Evolutionary conservation across 495 filamentous ascomycete genomes (phyloP).

Genomic region (Collariella sp.): DNA sequence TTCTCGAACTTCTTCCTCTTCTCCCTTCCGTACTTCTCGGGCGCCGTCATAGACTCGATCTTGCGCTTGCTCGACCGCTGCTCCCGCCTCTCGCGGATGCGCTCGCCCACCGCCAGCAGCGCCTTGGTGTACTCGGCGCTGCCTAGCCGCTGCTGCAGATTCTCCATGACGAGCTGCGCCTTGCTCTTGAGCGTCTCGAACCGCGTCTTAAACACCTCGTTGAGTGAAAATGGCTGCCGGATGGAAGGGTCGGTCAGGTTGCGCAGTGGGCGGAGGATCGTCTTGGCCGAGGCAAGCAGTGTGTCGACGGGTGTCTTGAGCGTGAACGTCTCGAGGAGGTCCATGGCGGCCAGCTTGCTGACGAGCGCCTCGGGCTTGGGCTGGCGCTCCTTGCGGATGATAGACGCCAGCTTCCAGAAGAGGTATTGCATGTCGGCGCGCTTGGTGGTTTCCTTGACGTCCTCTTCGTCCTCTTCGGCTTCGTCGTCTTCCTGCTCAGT

Average conservation of each 20-base stretch:
- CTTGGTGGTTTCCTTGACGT: slow-evolving; percentile 37
- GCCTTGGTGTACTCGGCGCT: slow-evolving; percentile 63
- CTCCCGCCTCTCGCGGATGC: slow-evolving; percentile 59
- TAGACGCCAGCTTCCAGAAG: slow-evolving; percentile 61
- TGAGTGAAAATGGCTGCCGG: slow-evolving; percentile 53
- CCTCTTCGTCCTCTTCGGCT: slow-evolving; percentile 34
- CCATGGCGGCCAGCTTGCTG: slow-evolving; percentile 67
- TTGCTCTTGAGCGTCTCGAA: slow-evolving; percentile 60
- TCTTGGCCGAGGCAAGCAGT: slow-evolving; percentile 51
- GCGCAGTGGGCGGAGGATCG: slow-evolving; percentile 69
- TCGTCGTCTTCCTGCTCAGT: slow-evolving; percentile 20
- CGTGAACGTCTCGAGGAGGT: slow-evolving; percentile 56
- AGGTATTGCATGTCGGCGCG: slow-evolving; percentile 54
- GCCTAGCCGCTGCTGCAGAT: slow-evolving; percentile 76
- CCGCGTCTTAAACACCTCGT: slow-evolving; percentile 55
- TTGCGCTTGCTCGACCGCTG: slow-evolving; percentile 70
- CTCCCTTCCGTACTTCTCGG: slow-evolving; percentile 64
- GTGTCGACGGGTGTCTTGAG: slow-evolving; percentile 47
- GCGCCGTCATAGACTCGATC: slow-evolving; percentile 73
- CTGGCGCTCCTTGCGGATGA: slow-evolving; percentile 70
- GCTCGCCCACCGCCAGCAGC: slow-evolving; percentile 58
- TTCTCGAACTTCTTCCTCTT: slow-evolving; percentile 82
- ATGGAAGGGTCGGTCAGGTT: slow-evolving; percentile 76
- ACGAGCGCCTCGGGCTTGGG: slow-evolving; percentile 52
- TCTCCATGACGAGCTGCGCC: slow-evolving; percentile 62